phyloP scores from a whole-genome alignment of 257 asterid species.

The Solanum arcanum region DNA sequence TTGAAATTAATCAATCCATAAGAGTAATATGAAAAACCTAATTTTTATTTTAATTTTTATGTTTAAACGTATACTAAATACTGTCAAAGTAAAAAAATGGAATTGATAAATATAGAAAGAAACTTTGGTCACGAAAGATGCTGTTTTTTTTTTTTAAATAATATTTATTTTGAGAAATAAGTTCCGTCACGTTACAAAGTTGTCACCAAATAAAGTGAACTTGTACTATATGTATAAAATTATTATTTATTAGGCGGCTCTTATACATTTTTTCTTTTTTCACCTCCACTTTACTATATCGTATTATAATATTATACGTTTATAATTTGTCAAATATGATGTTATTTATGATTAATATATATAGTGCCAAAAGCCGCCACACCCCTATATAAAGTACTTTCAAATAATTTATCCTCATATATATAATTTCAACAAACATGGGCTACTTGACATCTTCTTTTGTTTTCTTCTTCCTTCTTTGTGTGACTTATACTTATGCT shows the following conservation, averaged over 20 bases:
- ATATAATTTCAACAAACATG: background rate
- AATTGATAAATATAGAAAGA: no score
- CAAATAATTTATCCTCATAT: background rate
- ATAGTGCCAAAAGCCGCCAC: background rate
- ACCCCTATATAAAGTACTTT: background rate
- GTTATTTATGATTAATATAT: background rate
- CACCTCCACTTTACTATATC: background rate
- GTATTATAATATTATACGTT: background rate
- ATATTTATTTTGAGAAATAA: background rate
- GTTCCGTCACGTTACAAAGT: background rate
- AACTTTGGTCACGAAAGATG: no score
- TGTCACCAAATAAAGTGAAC: background rate
- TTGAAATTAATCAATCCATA: no score
- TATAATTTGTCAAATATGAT: background rate
- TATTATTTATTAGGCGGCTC: background rate
- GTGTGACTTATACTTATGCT: background rate
- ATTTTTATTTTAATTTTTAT: no score
- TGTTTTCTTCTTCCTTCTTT: background rate
- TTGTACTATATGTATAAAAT: background rate
- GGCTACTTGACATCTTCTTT: background rate
- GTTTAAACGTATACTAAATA: no score
- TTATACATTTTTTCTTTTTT: background rate
- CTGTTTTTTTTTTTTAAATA: no score
- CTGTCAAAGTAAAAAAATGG: no score
- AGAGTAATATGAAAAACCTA: no score